Conservation (phyloP, 2,329 filamentous ascomycete genomes). For the Diaporthe sp. region DNA sequence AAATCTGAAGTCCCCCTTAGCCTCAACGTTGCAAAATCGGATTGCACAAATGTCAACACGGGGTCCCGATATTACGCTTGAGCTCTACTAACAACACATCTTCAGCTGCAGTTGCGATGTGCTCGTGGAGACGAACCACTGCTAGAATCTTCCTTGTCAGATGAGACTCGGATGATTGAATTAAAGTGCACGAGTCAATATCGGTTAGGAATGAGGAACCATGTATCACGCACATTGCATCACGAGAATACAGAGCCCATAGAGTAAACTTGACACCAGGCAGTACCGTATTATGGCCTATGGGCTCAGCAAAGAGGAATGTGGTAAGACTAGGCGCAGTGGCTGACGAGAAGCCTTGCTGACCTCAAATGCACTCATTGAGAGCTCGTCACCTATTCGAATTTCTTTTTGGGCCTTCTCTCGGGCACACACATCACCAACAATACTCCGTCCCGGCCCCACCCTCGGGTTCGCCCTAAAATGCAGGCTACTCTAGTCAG, state of each 20-base stretch:
- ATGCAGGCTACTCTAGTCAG: neutral
- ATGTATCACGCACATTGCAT: neutral
- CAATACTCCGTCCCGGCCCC: neutral
- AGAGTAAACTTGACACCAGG: neutral
- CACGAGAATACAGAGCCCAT: neutral
- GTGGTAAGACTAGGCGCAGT: neutral
- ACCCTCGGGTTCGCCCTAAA: neutral
- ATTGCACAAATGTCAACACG: too few species aligned
- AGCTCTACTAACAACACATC: too few species aligned
- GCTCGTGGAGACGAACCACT: neutral
- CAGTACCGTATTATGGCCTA: neutral
- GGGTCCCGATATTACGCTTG: neutral
- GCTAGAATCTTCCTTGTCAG: neutral
- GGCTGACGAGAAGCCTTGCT: neutral
- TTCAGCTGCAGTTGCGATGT: too few species aligned
- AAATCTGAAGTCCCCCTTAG: neutral
- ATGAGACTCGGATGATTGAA: too few species aligned
- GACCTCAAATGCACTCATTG: neutral
- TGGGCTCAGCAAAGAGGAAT: neutral
- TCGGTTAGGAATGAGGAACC: rapidly evolving
- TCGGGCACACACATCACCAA: neutral
- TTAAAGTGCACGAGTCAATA: neutral
- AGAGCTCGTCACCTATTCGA: too few species aligned
- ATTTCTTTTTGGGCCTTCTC: too few species aligned
- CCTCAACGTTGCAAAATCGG: neutral